Base-by-base conservation (phyloP, 495 filamentous ascomycete genomes). In the Hypomontagnella submonticulosa region DNA sequence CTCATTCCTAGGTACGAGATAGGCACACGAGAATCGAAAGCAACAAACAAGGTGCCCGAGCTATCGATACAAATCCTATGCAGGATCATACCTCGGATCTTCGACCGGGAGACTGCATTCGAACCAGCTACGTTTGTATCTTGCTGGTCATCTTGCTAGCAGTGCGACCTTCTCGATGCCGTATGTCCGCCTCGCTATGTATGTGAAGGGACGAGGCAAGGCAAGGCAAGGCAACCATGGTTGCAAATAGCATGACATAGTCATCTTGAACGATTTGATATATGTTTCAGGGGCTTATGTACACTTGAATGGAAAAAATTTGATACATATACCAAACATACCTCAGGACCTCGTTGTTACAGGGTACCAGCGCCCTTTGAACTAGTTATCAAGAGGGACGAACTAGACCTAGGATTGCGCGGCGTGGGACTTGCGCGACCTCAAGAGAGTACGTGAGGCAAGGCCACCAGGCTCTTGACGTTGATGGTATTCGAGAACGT, bases 1-100 rank as follows among this genome's bases (percentile, higher is more conserved):
- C 41, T 68, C 66, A 68, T 48, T 59, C 42, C 34, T 68, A 60
- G 59, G 55, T 50, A 60, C 66, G 49, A 51, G 48, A 47, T 41
- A 38, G 59, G 59, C 37, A 50, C 56, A 59, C 65, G 60, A 55
- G 37, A 62, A 59, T 68, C 53, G 36, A 62, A 60, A 60, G 32
- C 13, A 37, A 63, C 66, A 63, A 68, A 56, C 66, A 68, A 48
- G 48, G 41, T 32, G 11, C 40, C 47, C 33, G 44, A 27, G 51
- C 23, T 46, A 32, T 41, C 34, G 38, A 33, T 51, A 50, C 44
- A 27, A 49, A 12, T 16, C 36, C 44, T 27, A 38, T 56, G 40
- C 53, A 48, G 48, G 41, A 59, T 59, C 53, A 46, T 38, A 16
- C 37, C 42, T 60, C 49, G 54, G 59, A 63, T 68, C 59, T 68